phyloP scores from a whole-genome alignment of 305 asterid genomes.

The Coffea humblotiana region DNA sequence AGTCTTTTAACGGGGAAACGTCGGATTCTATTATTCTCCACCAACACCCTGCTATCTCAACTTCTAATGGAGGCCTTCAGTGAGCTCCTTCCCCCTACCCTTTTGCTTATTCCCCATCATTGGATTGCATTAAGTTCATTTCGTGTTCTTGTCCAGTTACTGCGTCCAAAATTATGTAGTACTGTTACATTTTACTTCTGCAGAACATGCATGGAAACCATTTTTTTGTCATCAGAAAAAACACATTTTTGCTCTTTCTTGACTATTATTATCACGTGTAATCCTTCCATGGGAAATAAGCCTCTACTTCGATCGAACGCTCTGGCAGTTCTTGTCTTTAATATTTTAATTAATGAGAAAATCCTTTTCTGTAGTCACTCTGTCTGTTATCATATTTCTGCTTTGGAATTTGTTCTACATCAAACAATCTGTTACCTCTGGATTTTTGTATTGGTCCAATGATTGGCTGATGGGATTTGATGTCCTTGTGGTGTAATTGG shows the following conservation, averaged over 20 bases:
- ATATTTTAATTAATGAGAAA: not conserved
- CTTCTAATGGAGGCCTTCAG: slow-evolving; percentile 39
- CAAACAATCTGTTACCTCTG: not conserved
- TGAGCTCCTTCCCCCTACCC: slow-evolving; percentile 22
- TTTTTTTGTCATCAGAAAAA: not conserved
- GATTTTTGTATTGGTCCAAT: not conserved
- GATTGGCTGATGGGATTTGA: not conserved
- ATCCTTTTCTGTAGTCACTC: not conserved
- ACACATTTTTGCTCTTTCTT: not conserved
- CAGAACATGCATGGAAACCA: not conserved
- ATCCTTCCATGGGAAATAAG: not conserved
- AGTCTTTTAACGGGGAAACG: slow-evolving; percentile 36
- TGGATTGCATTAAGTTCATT: not conserved
- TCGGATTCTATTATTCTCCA: not conserved
- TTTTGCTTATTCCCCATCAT: slow-evolving; percentile 1
- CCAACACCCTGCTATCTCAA: slow-evolving; percentile 17
- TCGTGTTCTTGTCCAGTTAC: not conserved
- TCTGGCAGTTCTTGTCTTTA: slow-evolving; percentile 3
- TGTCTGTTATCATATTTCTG: not conserved
- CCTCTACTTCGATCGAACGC: not conserved
- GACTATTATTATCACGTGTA: not conserved
- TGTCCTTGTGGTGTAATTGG: not conserved
- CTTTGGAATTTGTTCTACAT: not conserved
- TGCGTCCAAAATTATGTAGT: not conserved
- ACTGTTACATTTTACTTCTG: not conserved